A percentile compares a stretch with the other conserved stretches of the same genome.
Evolutionary conservation across 2,329 filamentous ascomycete species (phyloP).

Genomic region (Colletotrichum gigasporum): DNA sequence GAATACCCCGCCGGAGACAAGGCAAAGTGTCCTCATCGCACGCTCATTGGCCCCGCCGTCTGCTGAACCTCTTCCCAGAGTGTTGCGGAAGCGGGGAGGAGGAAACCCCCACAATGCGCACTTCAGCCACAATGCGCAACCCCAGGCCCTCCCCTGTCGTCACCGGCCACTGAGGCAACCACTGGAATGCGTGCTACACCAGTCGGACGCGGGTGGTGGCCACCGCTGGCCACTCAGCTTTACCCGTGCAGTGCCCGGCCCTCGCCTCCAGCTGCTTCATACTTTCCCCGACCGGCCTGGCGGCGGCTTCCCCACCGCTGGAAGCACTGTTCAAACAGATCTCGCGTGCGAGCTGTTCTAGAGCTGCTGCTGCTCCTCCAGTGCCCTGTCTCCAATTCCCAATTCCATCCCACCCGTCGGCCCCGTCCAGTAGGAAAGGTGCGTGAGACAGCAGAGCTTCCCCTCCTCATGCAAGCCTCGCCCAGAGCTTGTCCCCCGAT

Average conservation of each 20-base stretch:
- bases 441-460: not conserved
- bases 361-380: no score
- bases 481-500: not conserved
- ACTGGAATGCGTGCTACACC: not conserved
- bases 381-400: not conserved
- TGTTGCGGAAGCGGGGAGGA: conserved; percentile 25
- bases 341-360: no score
- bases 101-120: conserved; percentile 17
- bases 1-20: conserved; percentile 21
- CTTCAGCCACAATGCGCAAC: not conserved
- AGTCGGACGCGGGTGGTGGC: not conserved
- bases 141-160: conserved; percentile 23
- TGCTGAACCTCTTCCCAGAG: not conserved
- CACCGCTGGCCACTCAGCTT: not conserved
- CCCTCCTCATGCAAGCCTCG: not conserved
- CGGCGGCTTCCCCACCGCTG: not conserved
- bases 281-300: not conserved
- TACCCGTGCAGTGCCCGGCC: not conserved
- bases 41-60: conserved; percentile 4
- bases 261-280: not conserved
- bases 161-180: not conserved
- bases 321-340: conserved; percentile 1
- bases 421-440: no score
- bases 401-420: not conserved
- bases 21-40: conserved; percentile 10